These are phyloP conservation scores for Ilex asprella DNA, from an alignment of 257 asterid genomes.

Conservation along the genomic window DNA sequence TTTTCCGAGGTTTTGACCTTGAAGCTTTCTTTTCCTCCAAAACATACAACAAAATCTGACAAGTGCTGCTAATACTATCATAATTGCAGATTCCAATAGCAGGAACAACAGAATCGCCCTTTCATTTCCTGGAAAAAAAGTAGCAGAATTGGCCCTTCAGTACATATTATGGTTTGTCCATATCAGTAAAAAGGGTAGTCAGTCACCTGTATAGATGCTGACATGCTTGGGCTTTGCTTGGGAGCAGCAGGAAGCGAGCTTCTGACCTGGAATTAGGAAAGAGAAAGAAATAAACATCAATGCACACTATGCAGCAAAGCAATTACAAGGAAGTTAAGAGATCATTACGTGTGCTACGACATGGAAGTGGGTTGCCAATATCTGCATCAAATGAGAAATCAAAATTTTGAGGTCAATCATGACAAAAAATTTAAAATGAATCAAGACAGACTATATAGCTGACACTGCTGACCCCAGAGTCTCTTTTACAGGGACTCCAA, in stretches of 20 bases:
- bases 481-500: too few species aligned
- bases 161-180: neutral
- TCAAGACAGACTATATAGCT: too few species aligned
- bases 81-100: slow-evolving; percentile 50
- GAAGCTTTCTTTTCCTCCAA: slow-evolving; percentile 90
- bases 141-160: neutral
- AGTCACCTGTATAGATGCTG: slow-evolving; percentile 51
- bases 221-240: slow-evolving; percentile 36
- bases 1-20: slow-evolving; percentile 50
- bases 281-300: neutral
- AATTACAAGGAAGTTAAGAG: slow-evolving; percentile 3
- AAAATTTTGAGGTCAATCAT: too few species aligned
- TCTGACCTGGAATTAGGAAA: slow-evolving; percentile 51
- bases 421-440: too few species aligned
- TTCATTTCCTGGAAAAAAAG: slow-evolving; percentile 50
- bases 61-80: slow-evolving; percentile 48
- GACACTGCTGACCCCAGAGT: too few species aligned
- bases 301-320: neutral
- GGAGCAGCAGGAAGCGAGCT: slow-evolving; percentile 70
- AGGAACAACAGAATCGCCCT: slow-evolving; percentile 51
- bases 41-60: slow-evolving; percentile 59
- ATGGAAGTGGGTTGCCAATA: slow-evolving; percentile 51
- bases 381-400: slow-evolving; percentile 38
- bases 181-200: slow-evolving; percentile 1
- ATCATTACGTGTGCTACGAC: slow-evolving; percentile 60